Evolutionary conservation across 176 grass and related monocot genomes (phyloP).

Genomic region (Poa pratensis): DNA sequence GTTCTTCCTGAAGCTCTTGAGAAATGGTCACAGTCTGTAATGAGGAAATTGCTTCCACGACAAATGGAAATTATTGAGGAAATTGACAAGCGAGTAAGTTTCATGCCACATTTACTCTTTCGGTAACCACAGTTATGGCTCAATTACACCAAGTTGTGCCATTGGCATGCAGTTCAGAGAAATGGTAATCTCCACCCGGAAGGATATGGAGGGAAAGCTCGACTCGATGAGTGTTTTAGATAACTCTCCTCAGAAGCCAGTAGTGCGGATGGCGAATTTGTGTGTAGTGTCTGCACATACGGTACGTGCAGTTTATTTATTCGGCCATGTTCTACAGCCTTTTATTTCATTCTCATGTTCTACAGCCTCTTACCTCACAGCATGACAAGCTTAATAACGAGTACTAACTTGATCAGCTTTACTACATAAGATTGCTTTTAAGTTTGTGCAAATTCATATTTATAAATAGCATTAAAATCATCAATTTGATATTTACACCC

Average conservation of each 20-base stretch:
- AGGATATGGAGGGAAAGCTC: slow-evolving; percentile 75
- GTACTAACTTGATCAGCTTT: not conserved
- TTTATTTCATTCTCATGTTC: slow-evolving; percentile 33
- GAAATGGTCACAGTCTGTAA: slow-evolving; percentile 74
- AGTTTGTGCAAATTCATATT: slow-evolving; percentile 2
- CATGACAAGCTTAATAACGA: not conserved
- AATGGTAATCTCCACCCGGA: slow-evolving; percentile 67
- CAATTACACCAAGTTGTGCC: slow-evolving; percentile 47
- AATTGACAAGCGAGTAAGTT: slow-evolving; percentile 71
- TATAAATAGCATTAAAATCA: not conserved
- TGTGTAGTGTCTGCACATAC: slow-evolving; percentile 66
- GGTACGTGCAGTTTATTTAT: slow-evolving; percentile 42
- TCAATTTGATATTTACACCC: not conserved
- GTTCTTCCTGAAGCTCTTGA: slow-evolving; percentile 88
- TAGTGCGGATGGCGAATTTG: slow-evolving; percentile 84
- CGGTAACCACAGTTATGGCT: slow-evolving; percentile 14
- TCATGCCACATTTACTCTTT: slow-evolving; percentile 32
- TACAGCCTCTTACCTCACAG: slow-evolving; percentile 18
- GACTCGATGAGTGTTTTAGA: slow-evolving; percentile 64
- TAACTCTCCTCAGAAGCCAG: slow-evolving; percentile 81
- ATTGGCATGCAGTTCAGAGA: slow-evolving; percentile 75
- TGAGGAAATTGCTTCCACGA: slow-evolving; percentile 79
- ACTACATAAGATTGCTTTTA: slow-evolving; percentile 25
- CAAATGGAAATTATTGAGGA: slow-evolving; percentile 89
- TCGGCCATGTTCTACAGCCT: slow-evolving; percentile 16